A percentile compares a stretch with the other conserved stretches of the same genome.
Evolutionary conservation across 2,329 filamentous ascomycete species (phyloP).

Genomic region (Aspergillus sp.): DNA sequence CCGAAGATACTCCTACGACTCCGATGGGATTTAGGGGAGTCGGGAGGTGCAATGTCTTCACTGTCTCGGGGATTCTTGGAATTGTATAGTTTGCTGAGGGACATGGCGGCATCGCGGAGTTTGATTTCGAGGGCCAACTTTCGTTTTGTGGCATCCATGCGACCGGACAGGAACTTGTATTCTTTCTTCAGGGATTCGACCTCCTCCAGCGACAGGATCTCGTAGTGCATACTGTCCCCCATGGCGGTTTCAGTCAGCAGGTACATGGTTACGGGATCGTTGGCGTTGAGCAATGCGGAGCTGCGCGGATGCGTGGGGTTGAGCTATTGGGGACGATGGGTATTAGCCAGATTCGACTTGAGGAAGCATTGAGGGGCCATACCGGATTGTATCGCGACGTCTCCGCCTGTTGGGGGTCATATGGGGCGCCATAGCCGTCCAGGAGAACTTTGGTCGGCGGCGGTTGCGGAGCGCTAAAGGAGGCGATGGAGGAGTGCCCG

Average conservation of each 20-base stretch:
- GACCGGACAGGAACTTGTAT: slow-evolving; percentile 66
- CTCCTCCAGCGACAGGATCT: slow-evolving; percentile 86
- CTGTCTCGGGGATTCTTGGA: slow-evolving; percentile 57
- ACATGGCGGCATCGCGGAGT: slow-evolving; percentile 87
- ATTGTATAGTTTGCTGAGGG: slow-evolving; percentile 77
- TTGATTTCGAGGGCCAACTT: slow-evolving; percentile 90
- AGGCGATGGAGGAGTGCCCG: slow-evolving; percentile 35
- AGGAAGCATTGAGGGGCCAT: slow-evolving; percentile 31
- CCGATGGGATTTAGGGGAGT: slow-evolving; percentile 49
- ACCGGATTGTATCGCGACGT: slow-evolving; percentile 59
- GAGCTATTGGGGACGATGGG: slow-evolving; percentile 47
- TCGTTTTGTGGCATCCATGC: slow-evolving; percentile 77
- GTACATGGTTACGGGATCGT: slow-evolving; percentile 75
- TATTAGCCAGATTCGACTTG: too few species aligned
- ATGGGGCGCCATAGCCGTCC: slow-evolving; percentile 60
- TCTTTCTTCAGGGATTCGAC: slow-evolving; percentile 91
- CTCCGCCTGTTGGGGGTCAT: slow-evolving; percentile 55
- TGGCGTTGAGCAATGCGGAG: slow-evolving; percentile 42
- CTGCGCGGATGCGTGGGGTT: slow-evolving; percentile 40
- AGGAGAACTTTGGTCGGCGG: slow-evolving; percentile 50
- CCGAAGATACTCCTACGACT: slow-evolving; percentile 53
- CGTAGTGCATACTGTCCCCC: slow-evolving; percentile 79
- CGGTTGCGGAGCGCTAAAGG: slow-evolving; percentile 32
- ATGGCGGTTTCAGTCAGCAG: slow-evolving; percentile 91
- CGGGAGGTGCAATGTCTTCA: slow-evolving; percentile 35